These are phyloP conservation scores for Ceratobasidium sp. DNA, from an alignment of 1,284 basidiomycete genomes.

Conservation along the genomic window DNA sequence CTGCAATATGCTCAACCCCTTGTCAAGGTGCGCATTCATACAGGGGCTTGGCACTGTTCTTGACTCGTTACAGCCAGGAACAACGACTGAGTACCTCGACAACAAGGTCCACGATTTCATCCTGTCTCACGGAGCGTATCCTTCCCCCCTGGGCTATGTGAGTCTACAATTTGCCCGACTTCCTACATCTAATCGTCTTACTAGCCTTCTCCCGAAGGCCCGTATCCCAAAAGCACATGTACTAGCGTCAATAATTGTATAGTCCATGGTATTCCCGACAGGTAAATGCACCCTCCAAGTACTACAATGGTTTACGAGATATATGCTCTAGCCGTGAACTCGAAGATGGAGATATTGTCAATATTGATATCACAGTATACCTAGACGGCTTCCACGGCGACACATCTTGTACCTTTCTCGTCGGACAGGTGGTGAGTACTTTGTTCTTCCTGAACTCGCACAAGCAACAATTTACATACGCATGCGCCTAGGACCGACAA, in stretches of 20 bases:
- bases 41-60: not conserved
- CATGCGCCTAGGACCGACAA: slow-evolving; percentile 61
- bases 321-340: slow-evolving; percentile 69
- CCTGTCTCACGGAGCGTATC: slow-evolving; percentile 75
- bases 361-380: slow-evolving; percentile 84
- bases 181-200: slow-evolving; percentile 58
- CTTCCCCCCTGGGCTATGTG: slow-evolving; percentile 82
- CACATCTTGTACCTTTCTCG: slow-evolving; percentile 79
- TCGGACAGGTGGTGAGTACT: slow-evolving; percentile 70
- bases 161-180: slow-evolving; percentile 85
- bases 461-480: not conserved
- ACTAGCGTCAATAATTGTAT: slow-evolving; percentile 76
- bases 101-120: slow-evolving; percentile 73
- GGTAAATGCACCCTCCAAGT: slow-evolving; percentile 56
- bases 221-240: slow-evolving; percentile 37
- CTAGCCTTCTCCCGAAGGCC: slow-evolving; percentile 12
- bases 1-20: slow-evolving; percentile 64
- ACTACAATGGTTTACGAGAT: not conserved
- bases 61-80: slow-evolving; percentile 60
- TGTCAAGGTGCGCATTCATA: slow-evolving; percentile 57
- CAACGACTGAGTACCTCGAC: slow-evolving; percentile 79
- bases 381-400: slow-evolving; percentile 84
- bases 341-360: slow-evolving; percentile 81
- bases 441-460: not conserved
- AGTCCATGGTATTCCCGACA: slow-evolving; percentile 86